Conservation (phyloP, 805 yeast genomes). For the Candida easanensis region DNA sequence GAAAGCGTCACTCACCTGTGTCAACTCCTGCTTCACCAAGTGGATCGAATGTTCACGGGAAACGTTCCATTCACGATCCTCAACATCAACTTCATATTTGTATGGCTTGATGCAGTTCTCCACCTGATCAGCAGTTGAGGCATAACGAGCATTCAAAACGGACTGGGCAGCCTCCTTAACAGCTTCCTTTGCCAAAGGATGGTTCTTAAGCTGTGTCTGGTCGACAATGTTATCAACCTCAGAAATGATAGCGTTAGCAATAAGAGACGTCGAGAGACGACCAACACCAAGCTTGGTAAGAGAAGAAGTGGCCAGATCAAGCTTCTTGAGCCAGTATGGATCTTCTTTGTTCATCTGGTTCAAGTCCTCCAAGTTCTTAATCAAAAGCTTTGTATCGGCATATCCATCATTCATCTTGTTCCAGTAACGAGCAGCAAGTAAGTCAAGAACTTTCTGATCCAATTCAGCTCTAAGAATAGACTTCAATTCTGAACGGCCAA, state of each 20-base stretch:
- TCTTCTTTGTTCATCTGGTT: slow-evolving; percentile 61
- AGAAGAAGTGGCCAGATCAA: slow-evolving; percentile 80
- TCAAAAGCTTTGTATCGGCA: slow-evolving; percentile 23
- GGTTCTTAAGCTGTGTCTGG: slow-evolving; percentile 73
- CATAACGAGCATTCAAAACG: slow-evolving; percentile 75
- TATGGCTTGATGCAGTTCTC: slow-evolving; percentile 98
- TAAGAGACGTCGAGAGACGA: slow-evolving; percentile 76
- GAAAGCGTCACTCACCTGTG: slow-evolving; percentile 72
- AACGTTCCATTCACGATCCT: slow-evolving; percentile 87
- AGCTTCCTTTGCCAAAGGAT: slow-evolving; percentile 80
- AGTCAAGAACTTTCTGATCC: slow-evolving; percentile 85
- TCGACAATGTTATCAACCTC: slow-evolving; percentile 76
- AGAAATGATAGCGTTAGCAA: slow-evolving; percentile 73
- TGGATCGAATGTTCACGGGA: slow-evolving; percentile 76
- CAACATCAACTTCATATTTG: slow-evolving; percentile 95
- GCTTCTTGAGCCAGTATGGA: slow-evolving; percentile 80
- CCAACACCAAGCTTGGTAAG: slow-evolving; percentile 94
- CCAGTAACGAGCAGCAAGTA: slow-evolving; percentile 92
- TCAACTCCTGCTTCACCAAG: slow-evolving; percentile 77
- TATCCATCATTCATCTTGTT: slow-evolving; percentile 43
- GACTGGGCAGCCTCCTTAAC: slow-evolving; percentile 82
- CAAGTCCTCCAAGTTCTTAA: slow-evolving; percentile 52
- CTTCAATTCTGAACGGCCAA: slow-evolving; percentile 79
- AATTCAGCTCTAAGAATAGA: slow-evolving; percentile 76
- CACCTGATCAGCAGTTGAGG: slow-evolving; percentile 95